Percentiles rank a stretch among this genome's conserved stretches.
These are phyloP conservation scores for Cyclanthera cordifolia DNA, from an alignment of 306 rosid genomes.

Conservation along the genomic window DNA sequence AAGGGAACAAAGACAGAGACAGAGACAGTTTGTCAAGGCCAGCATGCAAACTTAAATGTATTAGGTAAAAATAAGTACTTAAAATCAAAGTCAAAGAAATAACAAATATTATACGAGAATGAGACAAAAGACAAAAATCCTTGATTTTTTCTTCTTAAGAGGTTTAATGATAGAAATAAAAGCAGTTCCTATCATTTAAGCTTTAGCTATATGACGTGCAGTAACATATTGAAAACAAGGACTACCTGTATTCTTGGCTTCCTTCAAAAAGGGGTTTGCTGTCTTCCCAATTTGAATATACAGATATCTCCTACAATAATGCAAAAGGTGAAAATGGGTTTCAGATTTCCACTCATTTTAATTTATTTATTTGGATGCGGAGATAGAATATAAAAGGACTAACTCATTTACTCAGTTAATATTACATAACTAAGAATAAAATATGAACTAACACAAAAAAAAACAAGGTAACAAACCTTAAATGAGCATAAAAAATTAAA, in stretches of 20 bases:
- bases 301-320: constrained; percentile 53
- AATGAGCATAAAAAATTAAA: constrained; percentile 43
- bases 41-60: too few species aligned
- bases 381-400: background rate
- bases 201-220: background rate
- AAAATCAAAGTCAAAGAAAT: background rate
- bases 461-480: constrained; percentile 39
- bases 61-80: background rate
- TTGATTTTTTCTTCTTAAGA: background rate
- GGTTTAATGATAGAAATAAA: background rate
- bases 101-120: background rate
- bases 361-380: background rate
- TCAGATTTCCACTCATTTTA: constrained; percentile 2
- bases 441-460: constrained; percentile 11
- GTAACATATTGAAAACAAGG: constrained; percentile 10
- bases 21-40: background rate
- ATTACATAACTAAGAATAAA: background rate
- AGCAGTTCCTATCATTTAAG: background rate
- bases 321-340: constrained; percentile 1
- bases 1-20: background rate
- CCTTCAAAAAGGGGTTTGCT: constrained; percentile 40
- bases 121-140: background rate
- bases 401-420: background rate
- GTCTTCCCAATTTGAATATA: constrained; percentile 71
- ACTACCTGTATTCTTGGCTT: constrained; percentile 72